Evolutionary conservation across 176 grass and related monocot species (phyloP).

Genomic region (Rhynchospora pubera): DNA sequence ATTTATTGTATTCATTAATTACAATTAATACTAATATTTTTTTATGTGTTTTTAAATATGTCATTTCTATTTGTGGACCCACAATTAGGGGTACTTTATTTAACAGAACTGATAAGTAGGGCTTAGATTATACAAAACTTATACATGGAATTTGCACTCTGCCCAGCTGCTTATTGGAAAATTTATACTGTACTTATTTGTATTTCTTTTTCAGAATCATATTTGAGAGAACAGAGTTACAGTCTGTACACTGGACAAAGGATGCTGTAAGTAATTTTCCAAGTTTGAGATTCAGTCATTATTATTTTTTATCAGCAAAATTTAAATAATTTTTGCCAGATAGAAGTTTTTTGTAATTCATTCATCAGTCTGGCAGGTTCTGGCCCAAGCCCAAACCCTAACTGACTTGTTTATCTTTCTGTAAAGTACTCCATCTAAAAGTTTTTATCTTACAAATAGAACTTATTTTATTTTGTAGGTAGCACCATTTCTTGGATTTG

Average conservation of each 20-base stretch:
- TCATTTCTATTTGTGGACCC: neutral
- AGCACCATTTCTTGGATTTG: slow-evolving; percentile 46
- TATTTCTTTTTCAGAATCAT: slow-evolving; percentile 37
- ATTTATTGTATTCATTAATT: slow-evolving; percentile 1
- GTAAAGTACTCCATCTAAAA: neutral
- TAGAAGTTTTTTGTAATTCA: neutral
- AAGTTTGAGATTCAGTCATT: neutral
- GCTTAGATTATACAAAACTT: neutral
- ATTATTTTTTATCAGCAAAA: neutral
- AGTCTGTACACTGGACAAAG: slow-evolving; percentile 51
- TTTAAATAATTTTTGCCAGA: neutral
- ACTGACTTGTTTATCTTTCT: neutral
- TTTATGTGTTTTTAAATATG: neutral
- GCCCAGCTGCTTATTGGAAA: neutral
- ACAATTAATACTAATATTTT: neutral
- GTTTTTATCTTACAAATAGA: neutral
- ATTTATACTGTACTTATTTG: slow-evolving; percentile 12
- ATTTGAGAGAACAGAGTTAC: slow-evolving; percentile 53
- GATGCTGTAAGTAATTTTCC: slow-evolving; percentile 37
- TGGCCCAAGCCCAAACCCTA: neutral
- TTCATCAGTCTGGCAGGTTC: neutral
- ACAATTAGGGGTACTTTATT: neutral
- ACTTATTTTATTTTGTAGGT: slow-evolving; percentile 26
- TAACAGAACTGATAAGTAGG: neutral
- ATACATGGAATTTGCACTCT: neutral